Conservation (phyloP, 1,284 basidiomycete genomes). For the Tilletia horrida region DNA sequence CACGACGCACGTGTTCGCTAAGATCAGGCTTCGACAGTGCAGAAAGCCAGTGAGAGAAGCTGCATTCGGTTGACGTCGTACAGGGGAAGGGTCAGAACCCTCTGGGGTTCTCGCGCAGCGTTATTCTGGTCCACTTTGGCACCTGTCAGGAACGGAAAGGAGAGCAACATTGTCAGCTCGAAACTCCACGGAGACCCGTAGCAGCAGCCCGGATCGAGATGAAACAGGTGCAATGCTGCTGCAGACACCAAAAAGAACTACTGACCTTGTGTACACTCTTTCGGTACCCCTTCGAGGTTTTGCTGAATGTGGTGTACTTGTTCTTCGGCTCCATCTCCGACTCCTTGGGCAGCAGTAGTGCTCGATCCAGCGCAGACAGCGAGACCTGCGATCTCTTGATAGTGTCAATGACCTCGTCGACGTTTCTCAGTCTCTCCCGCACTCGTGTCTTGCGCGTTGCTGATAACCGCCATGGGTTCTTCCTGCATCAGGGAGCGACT, state of each 20-base stretch:
- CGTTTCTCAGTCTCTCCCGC: slow-evolving; percentile 79
- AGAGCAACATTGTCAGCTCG: background rate
- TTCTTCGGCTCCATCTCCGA: slow-evolving; percentile 80
- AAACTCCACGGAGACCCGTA: background rate
- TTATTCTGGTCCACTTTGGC: slow-evolving; percentile 56
- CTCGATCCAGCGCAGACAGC: slow-evolving; percentile 70
- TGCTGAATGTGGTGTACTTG: slow-evolving; percentile 91
- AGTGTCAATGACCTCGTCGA: slow-evolving; percentile 87
- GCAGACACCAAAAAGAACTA: background rate
- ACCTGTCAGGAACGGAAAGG: slow-evolving; percentile 25
- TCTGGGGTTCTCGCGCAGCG: slow-evolving; percentile 76
- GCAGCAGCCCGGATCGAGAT: background rate
- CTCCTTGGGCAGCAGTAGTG: slow-evolving; percentile 77
- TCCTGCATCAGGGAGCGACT: slow-evolving; percentile 63
- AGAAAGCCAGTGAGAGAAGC: no score
- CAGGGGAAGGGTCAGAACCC: slow-evolving; percentile 67
- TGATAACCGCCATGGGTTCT: slow-evolving; percentile 88
- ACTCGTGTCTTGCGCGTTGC: slow-evolving; percentile 85
- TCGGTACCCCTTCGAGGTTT: slow-evolving; percentile 64
- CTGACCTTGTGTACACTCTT: slow-evolving; percentile 89
- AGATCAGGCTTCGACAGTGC: no score
- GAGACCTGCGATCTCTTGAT: slow-evolving; percentile 76
- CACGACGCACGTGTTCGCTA: no score
- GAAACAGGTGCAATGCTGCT: background rate
- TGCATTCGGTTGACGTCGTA: background rate